Evolutionary conservation across 2,329 filamentous ascomycete species (phyloP).

Genomic region (Pseudodiploospora longispora): DNA sequence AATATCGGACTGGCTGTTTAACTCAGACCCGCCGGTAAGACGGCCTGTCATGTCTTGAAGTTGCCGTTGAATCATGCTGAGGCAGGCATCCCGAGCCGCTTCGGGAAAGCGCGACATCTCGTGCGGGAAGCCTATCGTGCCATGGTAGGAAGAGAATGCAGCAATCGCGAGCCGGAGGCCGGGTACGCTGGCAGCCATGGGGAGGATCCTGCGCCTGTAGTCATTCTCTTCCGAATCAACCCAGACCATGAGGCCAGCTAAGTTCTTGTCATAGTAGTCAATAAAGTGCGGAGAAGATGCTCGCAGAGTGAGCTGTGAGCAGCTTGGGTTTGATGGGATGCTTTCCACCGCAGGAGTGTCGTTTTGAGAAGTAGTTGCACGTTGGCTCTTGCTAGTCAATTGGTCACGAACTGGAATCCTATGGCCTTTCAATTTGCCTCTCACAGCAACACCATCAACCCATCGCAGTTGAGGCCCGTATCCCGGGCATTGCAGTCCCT

Average conservation of each 20-base stretch:
- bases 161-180: slow-evolving; percentile 20
- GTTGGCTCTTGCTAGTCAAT: neutral
- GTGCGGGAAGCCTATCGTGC: slow-evolving; percentile 13
- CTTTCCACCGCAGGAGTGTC: neutral
- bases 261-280: slow-evolving; percentile 20
- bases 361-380: neutral
- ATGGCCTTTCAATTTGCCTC: slow-evolving; percentile 17
- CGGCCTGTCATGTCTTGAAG: slow-evolving; percentile 17
- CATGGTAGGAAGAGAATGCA: slow-evolving; percentile 21
- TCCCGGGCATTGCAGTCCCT: slow-evolving; percentile 19
- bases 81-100: slow-evolving; percentile 19
- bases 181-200: slow-evolving; percentile 17
- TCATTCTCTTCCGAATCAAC: slow-evolving; percentile 21
- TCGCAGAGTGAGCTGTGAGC: slow-evolving; percentile 9
- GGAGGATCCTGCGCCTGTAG: slow-evolving; percentile 19
- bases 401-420: slow-evolving; percentile 9
- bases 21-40: slow-evolving; percentile 13
- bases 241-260: slow-evolving; percentile 24
- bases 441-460: slow-evolving; percentile 20
- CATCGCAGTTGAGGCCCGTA: slow-evolving; percentile 19
- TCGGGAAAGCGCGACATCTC: slow-evolving; percentile 16
- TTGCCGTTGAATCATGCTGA: slow-evolving; percentile 16
- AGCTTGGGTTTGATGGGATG: slow-evolving; percentile 1
- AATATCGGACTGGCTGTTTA: slow-evolving; percentile 15
- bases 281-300: slow-evolving; percentile 16